These are phyloP conservation scores for Globisporangium paroecandrum DNA, from an alignment of 352 stramenopile species.

Conservation along the genomic window DNA sequence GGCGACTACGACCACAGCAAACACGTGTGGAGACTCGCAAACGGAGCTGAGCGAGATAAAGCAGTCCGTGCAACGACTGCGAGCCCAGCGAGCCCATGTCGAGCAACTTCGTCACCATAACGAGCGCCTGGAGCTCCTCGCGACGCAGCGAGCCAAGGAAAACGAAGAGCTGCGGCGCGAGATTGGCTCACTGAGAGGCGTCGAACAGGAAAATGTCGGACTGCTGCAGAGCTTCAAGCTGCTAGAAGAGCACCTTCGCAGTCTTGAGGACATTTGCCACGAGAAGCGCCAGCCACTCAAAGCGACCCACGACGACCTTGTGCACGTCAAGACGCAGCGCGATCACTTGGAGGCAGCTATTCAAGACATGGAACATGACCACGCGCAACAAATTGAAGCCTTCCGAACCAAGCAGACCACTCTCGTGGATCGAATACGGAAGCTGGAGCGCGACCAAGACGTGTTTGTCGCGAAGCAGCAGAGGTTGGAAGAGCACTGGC, in stretches of 20 bases:
- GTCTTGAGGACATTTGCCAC: conserved; percentile 35
- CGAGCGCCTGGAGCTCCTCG: conserved; percentile 32
- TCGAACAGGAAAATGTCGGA: conserved; percentile 54
- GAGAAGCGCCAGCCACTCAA: conserved; percentile 29
- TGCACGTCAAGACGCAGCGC: conserved; percentile 29
- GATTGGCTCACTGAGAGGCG: conserved; percentile 31
- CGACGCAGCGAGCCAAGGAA: conserved; percentile 33
- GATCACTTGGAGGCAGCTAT: conserved; percentile 33
- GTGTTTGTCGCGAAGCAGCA: conserved; percentile 23
- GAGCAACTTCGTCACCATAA: conserved; percentile 45
- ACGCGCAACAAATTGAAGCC: conserved; percentile 24
- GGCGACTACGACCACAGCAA: not conserved
- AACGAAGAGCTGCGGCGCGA: conserved; percentile 41
- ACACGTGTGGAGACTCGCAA: conserved; percentile 10
- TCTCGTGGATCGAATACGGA: conserved; percentile 28
- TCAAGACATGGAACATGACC: conserved; percentile 28
- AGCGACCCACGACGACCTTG: conserved; percentile 18
- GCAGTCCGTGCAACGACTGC: conserved; percentile 46
- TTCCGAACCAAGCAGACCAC: conserved; percentile 24
- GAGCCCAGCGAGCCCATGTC: conserved; percentile 50
- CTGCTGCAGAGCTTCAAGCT: conserved; percentile 53
- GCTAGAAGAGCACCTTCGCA: conserved; percentile 43
- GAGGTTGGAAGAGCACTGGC: conserved; percentile 31
- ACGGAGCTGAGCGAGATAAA: conserved; percentile 43
- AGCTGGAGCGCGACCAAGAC: conserved; percentile 35